Evolutionary conservation across 768 basidiomycete species (phyloP), one percentile per base, ranked within the genome.

Genomic region (Phlebiopsis gigantea): DNA sequence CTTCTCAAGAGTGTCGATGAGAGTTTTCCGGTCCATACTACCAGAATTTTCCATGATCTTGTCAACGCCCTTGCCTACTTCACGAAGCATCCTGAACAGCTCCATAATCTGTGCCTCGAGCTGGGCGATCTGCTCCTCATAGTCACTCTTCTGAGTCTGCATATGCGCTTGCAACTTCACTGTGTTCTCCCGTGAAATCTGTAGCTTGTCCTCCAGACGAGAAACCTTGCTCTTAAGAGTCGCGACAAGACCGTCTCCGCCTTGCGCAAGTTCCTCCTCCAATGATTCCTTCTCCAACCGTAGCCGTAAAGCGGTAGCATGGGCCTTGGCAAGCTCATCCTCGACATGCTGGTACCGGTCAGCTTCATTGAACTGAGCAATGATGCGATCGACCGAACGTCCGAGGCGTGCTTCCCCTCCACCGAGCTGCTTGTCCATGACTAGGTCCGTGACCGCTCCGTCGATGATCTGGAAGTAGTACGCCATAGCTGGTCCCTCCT

Each of bases 391-490:
- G 10, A 98, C 95, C 7, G 93, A 93, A 63, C 89, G 84, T 0
- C 94, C 95, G 63, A 96, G 79, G 31, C 93, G 81, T 52, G 85
- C 82, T 62, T 95, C 90, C 12, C 90, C 90, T 15, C 90, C 90
- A 12, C 80, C 83, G 48, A 90, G 77, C 67, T 94, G 93, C 70
- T 92, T 90, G 71, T 95, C 93, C 72, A 96, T 81, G 5, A 98
- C 93, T 57, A 98, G 83, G 66, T 94, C 88, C 46, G 91, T 85
- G 45, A 98, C 82, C 45, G 98, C 77, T 6, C 88, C 85, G 68
- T 98, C 93, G 61, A 99, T 78, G 34, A 99, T 80, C 69, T 92
- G 92, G 70, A 90, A 98, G 68, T 95, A 90, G 61, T 93, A 89
- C 43, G 85, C 84, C 71, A 92, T 82, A 25, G 85, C 78, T 31